Percentiles rank a stretch among this genome's conserved stretches.
Conservation (phyloP, 805 yeast species). For the Saccharomycopsis capsularis region DNA sequence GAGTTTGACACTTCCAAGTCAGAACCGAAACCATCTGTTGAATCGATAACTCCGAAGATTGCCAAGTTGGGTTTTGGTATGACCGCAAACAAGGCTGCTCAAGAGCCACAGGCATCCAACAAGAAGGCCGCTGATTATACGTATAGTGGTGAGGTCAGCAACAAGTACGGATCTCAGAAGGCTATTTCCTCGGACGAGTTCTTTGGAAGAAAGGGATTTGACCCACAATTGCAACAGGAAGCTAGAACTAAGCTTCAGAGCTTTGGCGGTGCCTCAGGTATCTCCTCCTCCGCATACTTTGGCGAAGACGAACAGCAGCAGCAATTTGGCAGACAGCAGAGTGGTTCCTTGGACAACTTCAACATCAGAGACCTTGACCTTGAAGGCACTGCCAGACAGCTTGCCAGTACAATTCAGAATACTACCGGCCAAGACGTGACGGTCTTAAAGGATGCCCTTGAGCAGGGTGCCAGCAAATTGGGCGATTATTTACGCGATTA, state of each 20-base stretch:
- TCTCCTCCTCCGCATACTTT: constrained; percentile 87
- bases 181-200: constrained; percentile 94
- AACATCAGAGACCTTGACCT: constrained; percentile 37
- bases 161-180: constrained; percentile 81
- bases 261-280: constrained; percentile 81
- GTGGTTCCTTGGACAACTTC: constrained; percentile 26
- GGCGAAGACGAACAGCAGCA: constrained; percentile 59
- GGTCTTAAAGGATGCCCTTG: constrained; percentile 83
- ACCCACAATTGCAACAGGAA: constrained; percentile 68
- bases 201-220: constrained; percentile 84
- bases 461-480: constrained; percentile 86
- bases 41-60: constrained; percentile 56
- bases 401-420: constrained; percentile 61
- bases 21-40: constrained; percentile 27
- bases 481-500: constrained; percentile 84
- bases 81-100: constrained; percentile 49
- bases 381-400: constrained; percentile 52
- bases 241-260: constrained; percentile 75
- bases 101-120: constrained; percentile 21
- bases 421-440: constrained; percentile 86
- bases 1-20: constrained; percentile 6
- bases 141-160: constrained; percentile 68
- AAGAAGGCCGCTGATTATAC: constrained; percentile 47
- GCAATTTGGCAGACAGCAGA: constrained; percentile 21
- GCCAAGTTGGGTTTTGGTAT: constrained; percentile 89